Evolutionary conservation across 495 filamentous ascomycete species (phyloP).

Genomic region (Podospora appendiculata): DNA sequence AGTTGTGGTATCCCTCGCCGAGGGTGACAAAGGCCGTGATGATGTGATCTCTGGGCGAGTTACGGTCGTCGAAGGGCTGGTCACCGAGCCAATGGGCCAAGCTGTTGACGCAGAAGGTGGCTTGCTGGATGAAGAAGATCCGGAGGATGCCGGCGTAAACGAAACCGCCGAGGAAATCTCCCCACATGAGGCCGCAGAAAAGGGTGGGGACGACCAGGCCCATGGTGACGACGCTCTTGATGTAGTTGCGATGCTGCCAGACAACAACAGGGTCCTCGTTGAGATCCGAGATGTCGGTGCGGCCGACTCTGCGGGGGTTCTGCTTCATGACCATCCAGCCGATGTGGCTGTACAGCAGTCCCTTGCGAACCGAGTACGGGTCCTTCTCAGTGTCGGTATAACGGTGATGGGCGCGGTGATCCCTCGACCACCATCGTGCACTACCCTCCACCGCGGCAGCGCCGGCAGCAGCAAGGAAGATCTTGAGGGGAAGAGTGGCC

Average conservation of each 20-base stretch:
- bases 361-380: slow-evolving; percentile 98
- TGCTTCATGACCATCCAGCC: slow-evolving; percentile 94
- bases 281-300: slow-evolving; percentile 92
- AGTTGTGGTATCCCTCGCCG: slow-evolving; percentile 98
- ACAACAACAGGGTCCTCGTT: slow-evolving; percentile 92
- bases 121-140: slow-evolving; percentile 98
- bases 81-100: slow-evolving; percentile 98
- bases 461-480: slow-evolving; percentile 87
- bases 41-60: slow-evolving; percentile 93
- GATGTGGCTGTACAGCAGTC: slow-evolving; percentile 90
- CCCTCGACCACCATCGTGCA: slow-evolving; percentile 87
- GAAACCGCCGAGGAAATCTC: slow-evolving; percentile 84
- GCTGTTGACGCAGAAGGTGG: slow-evolving; percentile 99
- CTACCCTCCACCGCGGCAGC: slow-evolving; percentile 95
- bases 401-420: slow-evolving; percentile 95
- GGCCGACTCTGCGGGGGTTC: slow-evolving; percentile 87
- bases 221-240: slow-evolving; percentile 84
- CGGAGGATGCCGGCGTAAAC: slow-evolving; percentile 93
- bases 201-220: slow-evolving; percentile 76
- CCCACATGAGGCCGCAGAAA: slow-evolving; percentile 81
- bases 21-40: slow-evolving; percentile 94
- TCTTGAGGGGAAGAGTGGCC: slow-evolving; percentile 76
- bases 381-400: slow-evolving; percentile 99
- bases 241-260: slow-evolving; percentile 91
- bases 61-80: slow-evolving; percentile 98